Evolutionary conservation across 2,329 filamentous ascomycete species (phyloP), one percentile per base, ranked within the genome.

Genomic region (Sclerotinia trifoliorum): DNA sequence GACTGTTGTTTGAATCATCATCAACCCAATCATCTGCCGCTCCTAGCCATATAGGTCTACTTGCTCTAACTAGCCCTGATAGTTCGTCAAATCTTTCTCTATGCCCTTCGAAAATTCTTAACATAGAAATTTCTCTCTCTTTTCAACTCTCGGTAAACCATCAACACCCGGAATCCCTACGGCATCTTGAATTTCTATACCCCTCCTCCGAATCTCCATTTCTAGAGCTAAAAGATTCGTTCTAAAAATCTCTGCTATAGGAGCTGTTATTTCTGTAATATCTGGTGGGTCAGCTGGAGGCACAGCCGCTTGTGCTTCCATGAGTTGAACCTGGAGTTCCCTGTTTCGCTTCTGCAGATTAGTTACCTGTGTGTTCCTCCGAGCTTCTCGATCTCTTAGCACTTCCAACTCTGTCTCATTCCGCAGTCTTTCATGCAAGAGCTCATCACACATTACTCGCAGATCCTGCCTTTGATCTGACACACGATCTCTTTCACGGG

Each of bases 1-100:
- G 46, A 39, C 7, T 26, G n/a, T 51, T 26, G 15, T 51, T n/a
- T 21, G 60, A 26, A 62, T 26, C 3, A 24, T 62, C 60, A 39
- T 62, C 60, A 24, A 39, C 21, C 60, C 60, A 62, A 7, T 51
- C 46, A 62, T 51, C n/a, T 39, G 60, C 32, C 21, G 60, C 26
- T 51, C 46, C 60, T 39, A 51, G 46, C 46, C 44, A 62, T 5
- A 21, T 7, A 13, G 60, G 46, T 5, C 13, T 29, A 21, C 6
- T 39, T 13, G 19, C 21, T 19, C 21, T 24, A 24, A 26, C 46
- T 46, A 51, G 15, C 2, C 21, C 39, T 26, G 15, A 24, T 35
- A 62, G 7, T 51, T 49, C 8, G 0, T 39, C 0, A 19, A 49
- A 39, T 11, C 46, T 39, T 2, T 13, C 8, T 24, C 3, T 17